phyloP scores from a whole-genome alignment of 164 flowering plant species.

The Protea cynaroides region DNA sequence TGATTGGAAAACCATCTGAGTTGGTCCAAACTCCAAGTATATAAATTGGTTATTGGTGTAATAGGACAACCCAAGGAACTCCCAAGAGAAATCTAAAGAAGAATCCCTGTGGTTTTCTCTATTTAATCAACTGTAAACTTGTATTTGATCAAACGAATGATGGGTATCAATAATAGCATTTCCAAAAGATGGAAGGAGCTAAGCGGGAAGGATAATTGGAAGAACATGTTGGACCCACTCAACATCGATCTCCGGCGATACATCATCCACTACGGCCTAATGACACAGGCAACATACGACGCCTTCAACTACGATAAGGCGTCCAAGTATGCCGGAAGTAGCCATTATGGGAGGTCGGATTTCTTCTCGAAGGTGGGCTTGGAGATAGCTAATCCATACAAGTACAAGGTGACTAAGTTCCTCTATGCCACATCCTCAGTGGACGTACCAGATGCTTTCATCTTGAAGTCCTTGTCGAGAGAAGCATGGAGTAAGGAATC shows the following conservation, averaged over 20 bases:
- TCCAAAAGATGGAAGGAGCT: constrained; percentile 42
- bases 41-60: too few relatives aligned
- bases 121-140: too few relatives aligned
- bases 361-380: constrained; percentile 25
- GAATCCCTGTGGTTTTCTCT: too few relatives aligned
- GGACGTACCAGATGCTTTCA: constrained; percentile 31
- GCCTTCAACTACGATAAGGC: constrained; percentile 31
- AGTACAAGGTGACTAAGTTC: constrained; percentile 33
- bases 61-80: too few relatives aligned
- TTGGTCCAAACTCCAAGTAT: too few relatives aligned
- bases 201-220: constrained; percentile 51
- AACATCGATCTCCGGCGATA: constrained; percentile 46
- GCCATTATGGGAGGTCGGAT: constrained; percentile 26
- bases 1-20: too few relatives aligned
- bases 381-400: constrained; percentile 10
- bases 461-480: constrained; percentile 29
- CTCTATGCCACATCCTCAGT: constrained; percentile 36
- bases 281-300: constrained; percentile 34
- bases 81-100: too few relatives aligned
- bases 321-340: constrained; percentile 34
- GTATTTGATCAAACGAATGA: not conserved
- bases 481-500: constrained; percentile 42
- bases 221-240: constrained; percentile 47
- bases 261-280: constrained; percentile 44
- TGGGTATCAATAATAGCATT: constrained; percentile 6